These are phyloP conservation scores for Solidago caesia DNA, from an alignment of 129 eudicot species.

Conservation along the genomic window DNA sequence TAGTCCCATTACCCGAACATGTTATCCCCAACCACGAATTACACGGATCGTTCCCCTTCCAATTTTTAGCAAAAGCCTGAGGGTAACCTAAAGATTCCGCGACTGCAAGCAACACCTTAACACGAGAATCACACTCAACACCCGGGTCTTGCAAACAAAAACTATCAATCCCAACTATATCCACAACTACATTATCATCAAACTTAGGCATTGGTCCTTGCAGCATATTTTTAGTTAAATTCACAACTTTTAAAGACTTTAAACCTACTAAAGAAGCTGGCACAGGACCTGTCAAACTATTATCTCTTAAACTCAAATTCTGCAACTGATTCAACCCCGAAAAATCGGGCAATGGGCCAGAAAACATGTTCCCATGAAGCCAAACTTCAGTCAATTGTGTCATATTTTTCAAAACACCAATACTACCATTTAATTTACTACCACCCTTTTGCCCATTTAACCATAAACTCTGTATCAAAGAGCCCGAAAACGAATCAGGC, in stretches of 20 bases:
- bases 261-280: conserved; percentile 62
- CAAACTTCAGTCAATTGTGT: conserved; percentile 66
- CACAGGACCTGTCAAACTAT: conserved; percentile 67
- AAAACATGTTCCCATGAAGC: conserved; percentile 90
- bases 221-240: conserved; percentile 77
- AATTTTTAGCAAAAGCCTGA: conserved; percentile 49
- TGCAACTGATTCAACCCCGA: conserved; percentile 57
- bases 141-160: conserved; percentile 63
- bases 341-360: conserved; percentile 67
- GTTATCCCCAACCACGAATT: conserved; percentile 71
- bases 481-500: conserved; percentile 58
- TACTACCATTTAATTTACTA: conserved; percentile 57
- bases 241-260: conserved; percentile 44
- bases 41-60: conserved; percentile 89
- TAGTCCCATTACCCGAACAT: conserved; percentile 46
- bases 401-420: conserved; percentile 69
- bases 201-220: conserved; percentile 83
- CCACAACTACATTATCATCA: conserved; percentile 45
- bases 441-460: conserved; percentile 62
- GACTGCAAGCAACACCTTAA: conserved; percentile 45
- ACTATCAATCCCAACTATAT: conserved; percentile 42
- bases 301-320: conserved; percentile 64
- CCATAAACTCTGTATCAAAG: conserved; percentile 58
- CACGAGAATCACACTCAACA: conserved; percentile 63
- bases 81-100: conserved; percentile 76